Percentiles rank a stretch among this genome's conserved stretches.
These are phyloP conservation scores for Trichoderma sp. DNA, from an alignment of 2,329 filamentous ascomycete species.

Conservation along the genomic window DNA sequence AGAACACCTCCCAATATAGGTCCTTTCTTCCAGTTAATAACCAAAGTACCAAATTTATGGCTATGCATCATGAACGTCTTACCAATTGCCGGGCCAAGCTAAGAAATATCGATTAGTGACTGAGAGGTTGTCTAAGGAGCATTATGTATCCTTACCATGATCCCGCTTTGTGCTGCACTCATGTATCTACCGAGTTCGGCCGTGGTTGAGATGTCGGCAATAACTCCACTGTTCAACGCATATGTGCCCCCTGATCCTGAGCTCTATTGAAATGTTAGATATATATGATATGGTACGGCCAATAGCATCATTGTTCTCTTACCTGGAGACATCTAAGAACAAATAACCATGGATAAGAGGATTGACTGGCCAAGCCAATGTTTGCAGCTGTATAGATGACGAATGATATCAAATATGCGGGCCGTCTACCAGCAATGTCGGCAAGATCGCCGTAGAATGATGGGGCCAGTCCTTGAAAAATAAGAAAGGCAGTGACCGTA, in stretches of 20 bases:
- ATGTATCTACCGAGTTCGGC: neutral
- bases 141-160: neutral
- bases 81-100: neutral
- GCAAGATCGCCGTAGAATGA: conserved; percentile 6
- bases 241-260: neutral
- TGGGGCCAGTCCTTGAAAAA: conserved; percentile 2
- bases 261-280: neutral
- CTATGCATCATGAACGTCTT: neutral
- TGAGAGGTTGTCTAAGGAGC: neutral
- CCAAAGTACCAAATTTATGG: neutral
- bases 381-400: neutral
- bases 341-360: neutral
- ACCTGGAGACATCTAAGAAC: conserved; percentile 8
- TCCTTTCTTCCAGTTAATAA: neutral
- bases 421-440: conserved; percentile 1
- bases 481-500: conserved; percentile 2
- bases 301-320: neutral
- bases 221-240: neutral
- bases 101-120: neutral
- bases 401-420: neutral
- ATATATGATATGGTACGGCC: neutral
- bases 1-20: neutral
- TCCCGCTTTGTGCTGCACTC: neutral
- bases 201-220: conserved; percentile 6
- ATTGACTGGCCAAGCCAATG: conserved; percentile 1